These are phyloP conservation scores for Ophiostoma novo-ulmi DNA, from an alignment of 2,329 filamentous ascomycete genomes.

Conservation along the genomic window DNA sequence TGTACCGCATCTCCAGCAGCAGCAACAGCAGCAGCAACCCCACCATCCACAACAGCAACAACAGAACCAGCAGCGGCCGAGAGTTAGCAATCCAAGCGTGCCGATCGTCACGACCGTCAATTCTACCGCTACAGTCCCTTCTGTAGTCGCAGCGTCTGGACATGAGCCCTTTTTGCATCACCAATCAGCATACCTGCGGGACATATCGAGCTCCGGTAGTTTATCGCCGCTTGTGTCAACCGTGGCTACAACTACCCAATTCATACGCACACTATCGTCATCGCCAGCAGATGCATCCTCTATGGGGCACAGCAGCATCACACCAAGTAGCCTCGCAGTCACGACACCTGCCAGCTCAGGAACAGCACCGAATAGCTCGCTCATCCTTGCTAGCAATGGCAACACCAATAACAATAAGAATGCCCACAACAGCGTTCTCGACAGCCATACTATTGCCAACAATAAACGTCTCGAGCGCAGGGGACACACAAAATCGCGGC, in stretches of 20 bases:
- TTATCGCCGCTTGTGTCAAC: background rate
- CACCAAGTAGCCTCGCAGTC: background rate
- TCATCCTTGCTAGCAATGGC: constrained; percentile 1
- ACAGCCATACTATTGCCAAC: constrained; percentile 20
- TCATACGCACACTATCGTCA: background rate
- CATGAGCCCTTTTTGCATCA: background rate
- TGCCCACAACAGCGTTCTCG: constrained; percentile 14
- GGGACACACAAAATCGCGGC: constrained; percentile 61
- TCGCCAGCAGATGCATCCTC: background rate
- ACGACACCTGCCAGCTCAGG: background rate
- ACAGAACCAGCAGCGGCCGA: background rate
- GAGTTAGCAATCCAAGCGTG: background rate
- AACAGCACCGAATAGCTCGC: background rate
- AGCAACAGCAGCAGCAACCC: constrained; percentile 15
- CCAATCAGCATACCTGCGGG: background rate
- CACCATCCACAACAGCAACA: constrained; percentile 10
- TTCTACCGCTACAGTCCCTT: background rate
- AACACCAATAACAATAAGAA: constrained; percentile 17
- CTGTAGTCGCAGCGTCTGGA: background rate
- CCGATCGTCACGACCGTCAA: background rate
- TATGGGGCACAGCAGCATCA: background rate
- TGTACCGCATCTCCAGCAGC: background rate
- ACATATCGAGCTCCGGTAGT: background rate
- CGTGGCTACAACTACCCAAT: background rate
- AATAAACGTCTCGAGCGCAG: constrained; percentile 47